Base-by-base conservation (phyloP, 2,329 filamentous ascomycete genomes). In the Scytalidium lignicola region DNA sequence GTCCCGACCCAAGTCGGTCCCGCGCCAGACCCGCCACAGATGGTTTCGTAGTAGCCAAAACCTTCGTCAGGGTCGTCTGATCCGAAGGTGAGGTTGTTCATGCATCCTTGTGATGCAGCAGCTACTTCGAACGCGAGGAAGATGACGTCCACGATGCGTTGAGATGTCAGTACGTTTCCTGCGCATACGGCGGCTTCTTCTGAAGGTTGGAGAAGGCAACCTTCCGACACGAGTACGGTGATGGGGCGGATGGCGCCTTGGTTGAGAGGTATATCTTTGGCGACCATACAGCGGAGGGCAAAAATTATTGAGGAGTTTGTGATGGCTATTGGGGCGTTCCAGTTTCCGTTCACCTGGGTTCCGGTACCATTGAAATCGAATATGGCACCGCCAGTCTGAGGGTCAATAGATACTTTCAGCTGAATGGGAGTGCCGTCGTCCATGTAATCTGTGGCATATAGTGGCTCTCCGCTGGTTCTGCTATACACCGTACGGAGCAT, bases 21-120 rank as follows among this genome's bases (percentile, higher is more conserved):
- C 0, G 86, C 88, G 29, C 86, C 87, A 22, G 76, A 80, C 1
- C 88, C 88, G 39, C 88, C 87, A 0, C 84, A 83, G 53, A 92
- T 90, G 12, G 87, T 91, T 66, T 91, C 88, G 65, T 91, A 90
- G 71, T 91, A 91, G 5, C 88, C 88, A 62, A 91, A 91, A 0
- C 88, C 87, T 20, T 81, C 80, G 44, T 78, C 74, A 43, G 76
- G 71, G 4, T 74, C 72, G 0, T 73, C 67, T 58, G 87, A 88
- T 55, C 86, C 87, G 60, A 91, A 91, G 0, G 87, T 90, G 8
- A 92, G 75, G 65, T 91, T 91, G 68, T 91, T 91, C 66, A 82
- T 86, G 67, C 87, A 85, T 42, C 88, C 88, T 60, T 92, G 88
- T 21, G 75, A 82, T 20, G 87, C 88, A 3, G 87, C 86, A 56